phyloP scores from a whole-genome alignment of 75 land plant genomes.

The Picea glauca region DNA sequence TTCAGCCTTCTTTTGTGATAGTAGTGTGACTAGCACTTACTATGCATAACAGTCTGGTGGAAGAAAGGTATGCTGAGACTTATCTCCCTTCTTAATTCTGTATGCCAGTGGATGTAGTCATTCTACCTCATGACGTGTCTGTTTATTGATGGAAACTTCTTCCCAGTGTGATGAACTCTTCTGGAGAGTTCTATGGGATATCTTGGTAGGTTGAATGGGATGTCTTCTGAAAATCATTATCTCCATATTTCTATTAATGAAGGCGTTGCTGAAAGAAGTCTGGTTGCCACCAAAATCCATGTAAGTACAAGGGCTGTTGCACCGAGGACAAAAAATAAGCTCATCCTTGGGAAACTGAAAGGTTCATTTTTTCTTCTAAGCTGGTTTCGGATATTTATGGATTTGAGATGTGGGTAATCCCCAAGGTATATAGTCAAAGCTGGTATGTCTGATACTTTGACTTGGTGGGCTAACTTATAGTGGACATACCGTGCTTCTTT shows the following conservation, averaged over 20 bases:
- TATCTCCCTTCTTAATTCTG: neutral
- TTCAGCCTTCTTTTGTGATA: neutral
- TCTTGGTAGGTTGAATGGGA: neutral
- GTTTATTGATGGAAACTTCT: neutral
- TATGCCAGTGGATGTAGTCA: constrained; percentile 1
- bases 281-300: neutral
- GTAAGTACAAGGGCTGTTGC: neutral
- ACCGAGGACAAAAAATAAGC: neutral
- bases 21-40: neutral
- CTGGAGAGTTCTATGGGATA: neutral
- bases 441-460: neutral
- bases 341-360: neutral
- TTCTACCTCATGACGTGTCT: neutral
- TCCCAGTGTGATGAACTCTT: neutral
- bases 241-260: too few species aligned
- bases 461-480: neutral
- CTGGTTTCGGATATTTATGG: neutral
- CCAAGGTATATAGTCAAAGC: neutral
- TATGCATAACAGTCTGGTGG: neutral
- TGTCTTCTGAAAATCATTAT: neutral
- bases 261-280: neutral
- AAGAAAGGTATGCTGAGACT: neutral
- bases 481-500: neutral
- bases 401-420: neutral
- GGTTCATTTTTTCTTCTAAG: neutral